phyloP scores from a whole-genome alignment of 192 early-diverging fungal genomes.

The Coemansia sp. region DNA sequence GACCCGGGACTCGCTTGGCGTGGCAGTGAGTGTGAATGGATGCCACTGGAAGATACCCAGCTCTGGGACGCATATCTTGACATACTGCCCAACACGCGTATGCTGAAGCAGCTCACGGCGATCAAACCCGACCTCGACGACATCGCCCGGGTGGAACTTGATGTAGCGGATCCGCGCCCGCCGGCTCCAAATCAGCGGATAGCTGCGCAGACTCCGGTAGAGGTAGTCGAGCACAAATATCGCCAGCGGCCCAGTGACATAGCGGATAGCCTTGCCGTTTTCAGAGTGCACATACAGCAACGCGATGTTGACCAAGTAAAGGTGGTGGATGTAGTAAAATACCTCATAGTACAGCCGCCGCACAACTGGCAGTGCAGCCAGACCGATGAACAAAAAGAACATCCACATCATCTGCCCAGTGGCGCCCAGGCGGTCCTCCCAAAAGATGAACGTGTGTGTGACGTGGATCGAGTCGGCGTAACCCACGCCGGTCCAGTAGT shows the following conservation, averaged over 20 bases:
- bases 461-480: constrained; percentile 35
- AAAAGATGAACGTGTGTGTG: constrained; percentile 36
- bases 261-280: constrained; percentile 58
- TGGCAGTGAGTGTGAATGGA: constrained; percentile 77
- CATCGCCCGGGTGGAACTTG: constrained; percentile 71
- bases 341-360: constrained; percentile 69
- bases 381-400: constrained; percentile 63
- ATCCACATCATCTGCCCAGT: constrained; percentile 80
- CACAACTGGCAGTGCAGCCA: constrained; percentile 60
- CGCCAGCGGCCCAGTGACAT: constrained; percentile 46
- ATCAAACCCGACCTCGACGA: constrained; percentile 74
- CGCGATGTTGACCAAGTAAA: constrained; percentile 71
- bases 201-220: constrained; percentile 64
- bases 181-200: constrained; percentile 44
- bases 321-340: constrained; percentile 85
- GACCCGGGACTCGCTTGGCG: constrained; percentile 75
- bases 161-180: constrained; percentile 66
- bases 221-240: constrained; percentile 60
- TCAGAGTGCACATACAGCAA: constrained; percentile 72
- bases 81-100: constrained; percentile 71
- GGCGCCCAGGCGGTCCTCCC: constrained; percentile 55
- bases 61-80: constrained; percentile 76
- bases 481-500: constrained; percentile 46
- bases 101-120: constrained; percentile 56
- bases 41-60: constrained; percentile 80